Base-by-base conservation (phyloP, 495 filamentous ascomycete genomes). In the Physcia stellaris region DNA sequence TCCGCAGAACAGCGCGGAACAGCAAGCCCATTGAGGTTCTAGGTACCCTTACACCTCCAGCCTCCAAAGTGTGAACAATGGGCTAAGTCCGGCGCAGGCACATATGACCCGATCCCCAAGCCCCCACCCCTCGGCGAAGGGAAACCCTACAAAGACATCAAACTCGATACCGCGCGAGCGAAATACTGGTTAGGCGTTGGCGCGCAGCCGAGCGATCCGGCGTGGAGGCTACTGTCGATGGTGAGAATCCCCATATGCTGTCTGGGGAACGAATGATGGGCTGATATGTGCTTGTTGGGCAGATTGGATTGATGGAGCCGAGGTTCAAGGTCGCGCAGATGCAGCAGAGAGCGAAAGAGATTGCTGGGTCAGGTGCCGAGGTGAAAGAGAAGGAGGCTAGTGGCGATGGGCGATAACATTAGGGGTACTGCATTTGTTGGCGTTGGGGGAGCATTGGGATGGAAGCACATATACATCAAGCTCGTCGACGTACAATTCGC, bases 121-220 rank as follows among this genome's bases (percentile, higher is more conserved):
- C 64, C 70, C 13, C 66, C 83, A 1, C 72, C 75, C 44, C 73
- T 77, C 35, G 70, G 72, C 47, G 69, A 74, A 41, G 77, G 60
- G 20, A 74, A 71, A 39, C 65, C 77, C 43, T 77, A 74, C 57
- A 98, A 98, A 59, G 87, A 96, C 40, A 81, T 98, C 50, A 75
- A 83, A 39, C 67, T 98, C 2, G 90, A 98, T 64, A 67, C 67
- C 1, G 58, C 70, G 37, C 67, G 90, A 33, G 81, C 87, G 37
- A 78, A 81, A 58, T 98, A 98, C 62, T 98, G 90, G 90, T 64
- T 98, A 11, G 90, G 90, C 55, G 87, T 95, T 7, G 90, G 90
- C 3, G 90, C 90, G 27, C 90, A 98, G 61, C 87, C 90, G 20
- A 86, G 77, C 47, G 83, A 94, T 47, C 71, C 81, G 3, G 81